phyloP scores from a whole-genome alignment of 768 basidiomycete genomes.

The Clavulina sp. region DNA sequence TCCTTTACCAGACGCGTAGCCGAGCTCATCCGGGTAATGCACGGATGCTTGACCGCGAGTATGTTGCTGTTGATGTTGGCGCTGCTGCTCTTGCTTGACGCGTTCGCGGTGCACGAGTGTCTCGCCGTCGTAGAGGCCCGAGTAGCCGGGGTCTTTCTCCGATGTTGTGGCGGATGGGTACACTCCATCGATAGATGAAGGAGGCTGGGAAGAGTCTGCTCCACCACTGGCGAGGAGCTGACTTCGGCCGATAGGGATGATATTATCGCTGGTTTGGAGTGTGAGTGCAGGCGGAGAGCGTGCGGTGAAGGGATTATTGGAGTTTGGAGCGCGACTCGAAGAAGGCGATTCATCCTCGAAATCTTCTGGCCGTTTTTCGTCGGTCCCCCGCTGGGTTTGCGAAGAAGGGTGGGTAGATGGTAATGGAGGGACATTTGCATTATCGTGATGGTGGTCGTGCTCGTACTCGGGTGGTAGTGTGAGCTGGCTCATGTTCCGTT shows the following conservation, averaged over 20 bases:
- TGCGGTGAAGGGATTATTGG: too few species aligned
- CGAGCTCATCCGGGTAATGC: constrained; percentile 9
- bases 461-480: not conserved
- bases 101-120: not conserved
- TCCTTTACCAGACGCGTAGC: not conserved
- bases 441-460: not conserved
- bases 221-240: too few species aligned
- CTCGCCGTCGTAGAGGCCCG: not conserved
- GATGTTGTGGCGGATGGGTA: not conserved
- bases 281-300: too few species aligned
- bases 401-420: too few species aligned
- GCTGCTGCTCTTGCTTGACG: not conserved
- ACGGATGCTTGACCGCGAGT: constrained; percentile 2
- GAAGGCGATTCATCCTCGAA: not conserved
- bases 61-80: not conserved
- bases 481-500: not conserved
- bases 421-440: not conserved
- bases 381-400: not conserved
- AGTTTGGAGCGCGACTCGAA: too few species aligned
- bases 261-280: too few species aligned
- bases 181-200: too few species aligned
- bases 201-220: too few species aligned
- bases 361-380: not conserved
- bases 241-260: too few species aligned
- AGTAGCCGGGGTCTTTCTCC: not conserved